Evolutionary conservation across 2,329 filamentous ascomycete genomes (phyloP), one percentile per base, ranked within the genome.

Genomic region (Aspergillus calidoustus): DNA sequence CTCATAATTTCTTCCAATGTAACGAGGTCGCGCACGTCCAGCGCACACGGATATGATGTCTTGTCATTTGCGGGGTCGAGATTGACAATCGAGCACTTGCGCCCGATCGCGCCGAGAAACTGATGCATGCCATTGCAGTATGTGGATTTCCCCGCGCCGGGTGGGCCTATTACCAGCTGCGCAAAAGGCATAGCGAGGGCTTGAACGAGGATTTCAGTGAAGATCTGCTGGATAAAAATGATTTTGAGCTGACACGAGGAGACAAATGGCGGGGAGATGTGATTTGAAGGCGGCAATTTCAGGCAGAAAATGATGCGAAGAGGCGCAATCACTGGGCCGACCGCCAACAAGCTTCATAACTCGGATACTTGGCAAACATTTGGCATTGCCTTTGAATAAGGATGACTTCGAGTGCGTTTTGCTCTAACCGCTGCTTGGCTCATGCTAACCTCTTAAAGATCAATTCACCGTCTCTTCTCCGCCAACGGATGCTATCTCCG

Each of bases 51-150:
- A 77, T 98, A 99, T 64, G 87, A 91, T 1, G 93, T 95, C 63
- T 90, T 89, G 73, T 98, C 94, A 82, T 99, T 99, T 58, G 95
- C 95, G 28, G 95, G 95, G 79, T 99, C 95, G 67, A 99, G 89
- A 76, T 99, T 99, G 62, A 97, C 92, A 43, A 98, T 89, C 17
- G 92, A 96, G 82, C 92, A 97, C 77, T 96, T 93, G 60, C 95
- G 90, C 63, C 93, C 93, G 75, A 99, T 97, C 66, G 95, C 94
- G 67, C 90, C 90, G 84, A 98, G 90, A 81, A 99, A 99, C 80
- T 99, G 95, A 74, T 97, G 92, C 91, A 99, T 97, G 74, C 95
- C 95, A 87, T 98, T 92, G 83, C 94, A 98, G 77, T 97, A 97
- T 7, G 95, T 99, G 67, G 93, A 97, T 81, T 99, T 99, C 64